Percentiles rank a stretch among this genome's conserved stretches.
phyloP scores from a whole-genome alignment of 148 eudicot species.

The Fagopyrum tataricum region DNA sequence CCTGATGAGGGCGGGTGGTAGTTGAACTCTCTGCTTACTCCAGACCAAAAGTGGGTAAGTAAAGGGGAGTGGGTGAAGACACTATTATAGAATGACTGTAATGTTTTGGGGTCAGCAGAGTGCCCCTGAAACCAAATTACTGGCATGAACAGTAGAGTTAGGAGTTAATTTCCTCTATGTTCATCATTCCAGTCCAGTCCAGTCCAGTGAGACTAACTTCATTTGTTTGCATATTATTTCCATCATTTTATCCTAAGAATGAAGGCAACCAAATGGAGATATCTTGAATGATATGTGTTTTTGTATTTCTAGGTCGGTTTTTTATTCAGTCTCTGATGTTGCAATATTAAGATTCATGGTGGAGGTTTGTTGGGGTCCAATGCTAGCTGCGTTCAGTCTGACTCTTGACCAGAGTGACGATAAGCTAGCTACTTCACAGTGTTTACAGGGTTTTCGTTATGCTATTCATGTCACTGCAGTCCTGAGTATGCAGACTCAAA shows the following conservation, averaged over 20 bases:
- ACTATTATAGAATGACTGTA: neutral
- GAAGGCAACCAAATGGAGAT: neutral
- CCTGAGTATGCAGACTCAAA: conserved; percentile 95
- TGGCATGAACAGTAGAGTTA: neutral
- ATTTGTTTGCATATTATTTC: neutral
- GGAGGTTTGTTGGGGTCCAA: conserved; percentile 98
- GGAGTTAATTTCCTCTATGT: neutral
- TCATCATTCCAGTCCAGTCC: neutral
- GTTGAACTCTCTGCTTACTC: no score
- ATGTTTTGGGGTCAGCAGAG: neutral
- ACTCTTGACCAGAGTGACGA: conserved; percentile 98
- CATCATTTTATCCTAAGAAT: neutral
- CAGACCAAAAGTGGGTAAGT: neutral
- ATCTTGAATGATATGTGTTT: neutral
- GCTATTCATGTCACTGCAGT: conserved; percentile 95
- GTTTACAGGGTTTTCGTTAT: conserved; percentile 87
- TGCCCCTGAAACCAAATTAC: neutral
- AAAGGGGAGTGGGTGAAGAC: neutral
- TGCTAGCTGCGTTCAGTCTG: conserved; percentile 98
- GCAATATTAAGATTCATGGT: conserved; percentile 95
- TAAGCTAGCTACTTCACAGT: conserved; percentile 70
- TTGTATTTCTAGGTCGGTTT: conserved; percentile 57
- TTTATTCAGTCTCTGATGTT: conserved; percentile 64
- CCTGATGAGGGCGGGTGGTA: no score
- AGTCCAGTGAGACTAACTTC: conserved; percentile 4